Base-by-base conservation (phyloP, 129 eudicot genomes). In the Mikania micrantha region DNA sequence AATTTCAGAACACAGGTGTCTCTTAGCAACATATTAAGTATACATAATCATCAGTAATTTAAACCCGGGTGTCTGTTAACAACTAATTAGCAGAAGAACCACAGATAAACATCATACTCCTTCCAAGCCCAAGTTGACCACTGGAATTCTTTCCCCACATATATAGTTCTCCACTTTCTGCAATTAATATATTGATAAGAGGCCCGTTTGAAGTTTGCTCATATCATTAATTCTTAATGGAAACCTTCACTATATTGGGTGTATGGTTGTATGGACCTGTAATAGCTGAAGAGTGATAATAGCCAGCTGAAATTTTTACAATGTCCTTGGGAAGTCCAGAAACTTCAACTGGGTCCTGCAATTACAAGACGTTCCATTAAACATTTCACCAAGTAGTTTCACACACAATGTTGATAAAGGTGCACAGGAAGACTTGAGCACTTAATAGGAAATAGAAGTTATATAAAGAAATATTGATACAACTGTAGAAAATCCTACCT, bases 101-200 rank as follows among this genome's bases (percentile, higher is more conserved):
- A 75, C 38, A 48, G 8, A 40, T 44, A 41, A 21, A 25, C 7
- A 60, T 54, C 77, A 82, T 86, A 89, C 99, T 93, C 81, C 81
- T 93, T 74, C 99, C 99, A 60, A 88, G 88, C 65, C 99, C 99
- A 69, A 93, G 95, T 72, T 93, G 93, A 62, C 96, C 99, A 69
- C 85, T 86, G 54, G 86, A 65, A 76, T 93, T 93, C 79, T 86
- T 93, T 19, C 99, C 99, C 99, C 99, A 93, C 81, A 78, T 71
- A 78, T 89, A 89, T 9, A 93, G 95, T 59, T 82, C 99, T 24
- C 99, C 96, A 62, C 88, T 89, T 82, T 80, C 99, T 93, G 82
- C 83, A 82, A 36, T 7, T 4, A 19, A 58, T 42, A 64, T 38
- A 24, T 32, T 61, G 35, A 59, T n/a, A 68, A 67, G 29, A 48